Percentiles rank a stretch among this genome's conserved stretches.
Conservation (phyloP, 768 basidiomycete species). For the Postia placenta region DNA sequence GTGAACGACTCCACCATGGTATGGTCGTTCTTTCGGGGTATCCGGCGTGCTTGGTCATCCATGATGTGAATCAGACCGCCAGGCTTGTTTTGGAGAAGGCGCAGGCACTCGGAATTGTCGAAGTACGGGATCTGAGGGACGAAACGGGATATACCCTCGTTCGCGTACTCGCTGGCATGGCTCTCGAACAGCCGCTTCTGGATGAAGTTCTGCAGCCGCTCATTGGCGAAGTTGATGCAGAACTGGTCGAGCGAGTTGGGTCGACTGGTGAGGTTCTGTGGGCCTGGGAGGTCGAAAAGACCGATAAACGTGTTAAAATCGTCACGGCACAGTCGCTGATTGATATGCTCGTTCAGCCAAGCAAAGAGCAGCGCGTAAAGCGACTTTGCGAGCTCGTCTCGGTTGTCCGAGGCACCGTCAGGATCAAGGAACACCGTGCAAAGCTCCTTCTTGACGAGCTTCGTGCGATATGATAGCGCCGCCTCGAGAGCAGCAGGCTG, state of each 20-base stretch:
- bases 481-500: slow-evolving; percentile 64
- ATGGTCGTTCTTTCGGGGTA: slow-evolving; percentile 86
- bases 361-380: slow-evolving; percentile 92
- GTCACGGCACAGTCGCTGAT: slow-evolving; percentile 89
- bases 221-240: slow-evolving; percentile 94
- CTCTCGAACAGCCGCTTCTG: slow-evolving; percentile 77
- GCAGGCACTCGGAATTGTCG: slow-evolving; percentile 87
- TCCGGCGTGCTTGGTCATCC: slow-evolving; percentile 89
- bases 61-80: slow-evolving; percentile 95
- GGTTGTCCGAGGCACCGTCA: slow-evolving; percentile 87
- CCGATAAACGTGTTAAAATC: slow-evolving; percentile 92
- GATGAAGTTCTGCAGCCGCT: slow-evolving; percentile 80
- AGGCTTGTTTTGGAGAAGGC: slow-evolving; percentile 77
- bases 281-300: slow-evolving; percentile 89
- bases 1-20: slow-evolving; percentile 93
- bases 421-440: slow-evolving; percentile 95
- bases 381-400: slow-evolving; percentile 91
- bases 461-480: slow-evolving; percentile 85
- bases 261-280: slow-evolving; percentile 83
- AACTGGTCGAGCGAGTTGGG: slow-evolving; percentile 95
- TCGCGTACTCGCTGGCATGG: slow-evolving; percentile 75
- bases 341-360: slow-evolving; percentile 95
- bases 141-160: slow-evolving; percentile 69
- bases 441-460: slow-evolving; percentile 91
- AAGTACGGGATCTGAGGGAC: slow-evolving; percentile 75